Evolutionary conservation across 2,329 filamentous ascomycete species (phyloP).

Genomic region (Beauveria pseudobassiana): DNA sequence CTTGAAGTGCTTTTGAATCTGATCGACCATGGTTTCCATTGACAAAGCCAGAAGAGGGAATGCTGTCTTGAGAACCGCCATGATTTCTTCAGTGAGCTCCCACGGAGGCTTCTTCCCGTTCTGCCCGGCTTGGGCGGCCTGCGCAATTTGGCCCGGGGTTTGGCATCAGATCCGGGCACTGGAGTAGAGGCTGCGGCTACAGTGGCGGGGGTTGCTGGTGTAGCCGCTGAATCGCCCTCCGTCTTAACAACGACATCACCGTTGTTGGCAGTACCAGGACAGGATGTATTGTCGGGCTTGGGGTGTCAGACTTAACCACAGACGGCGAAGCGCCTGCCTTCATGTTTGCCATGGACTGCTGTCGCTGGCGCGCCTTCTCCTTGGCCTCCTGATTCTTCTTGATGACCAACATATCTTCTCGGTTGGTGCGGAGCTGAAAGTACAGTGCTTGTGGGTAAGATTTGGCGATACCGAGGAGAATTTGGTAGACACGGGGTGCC

Average conservation of each 20-base stretch:
- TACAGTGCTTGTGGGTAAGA: constrained; percentile 92
- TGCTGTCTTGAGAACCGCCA: constrained; percentile 90
- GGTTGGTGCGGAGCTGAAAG: constrained; percentile 86
- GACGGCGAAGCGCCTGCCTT: constrained; percentile 41
- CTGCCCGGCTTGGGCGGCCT: constrained; percentile 16
- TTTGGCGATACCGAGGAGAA: constrained; percentile 90
- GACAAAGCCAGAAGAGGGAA: constrained; percentile 92
- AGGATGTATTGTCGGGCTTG: constrained; percentile 32
- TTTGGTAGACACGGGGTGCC: constrained; percentile 74
- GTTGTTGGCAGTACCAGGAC: constrained; percentile 45
- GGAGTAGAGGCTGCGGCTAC: constrained; percentile 19
- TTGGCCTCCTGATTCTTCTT: constrained; percentile 81
- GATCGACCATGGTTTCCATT: constrained; percentile 99
- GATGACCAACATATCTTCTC: constrained; percentile 88
- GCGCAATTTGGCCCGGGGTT: constrained; percentile 7
- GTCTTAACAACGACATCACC: constrained; percentile 37
- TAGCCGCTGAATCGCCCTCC: constrained; percentile 30
- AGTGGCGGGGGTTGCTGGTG: constrained; percentile 16
- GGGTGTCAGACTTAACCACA: constrained; percentile 45
- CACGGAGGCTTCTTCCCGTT: constrained; percentile 72
- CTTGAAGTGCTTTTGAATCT: constrained; percentile 98
- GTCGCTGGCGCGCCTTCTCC: constrained; percentile 50
- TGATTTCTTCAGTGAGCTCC: constrained; percentile 94
- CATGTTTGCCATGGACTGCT: constrained; percentile 36
- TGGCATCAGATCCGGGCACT: constrained; percentile 17